phyloP scores from a whole-genome alignment of 2,329 filamentous ascomycete genomes.

The Aspergillus sp. region DNA sequence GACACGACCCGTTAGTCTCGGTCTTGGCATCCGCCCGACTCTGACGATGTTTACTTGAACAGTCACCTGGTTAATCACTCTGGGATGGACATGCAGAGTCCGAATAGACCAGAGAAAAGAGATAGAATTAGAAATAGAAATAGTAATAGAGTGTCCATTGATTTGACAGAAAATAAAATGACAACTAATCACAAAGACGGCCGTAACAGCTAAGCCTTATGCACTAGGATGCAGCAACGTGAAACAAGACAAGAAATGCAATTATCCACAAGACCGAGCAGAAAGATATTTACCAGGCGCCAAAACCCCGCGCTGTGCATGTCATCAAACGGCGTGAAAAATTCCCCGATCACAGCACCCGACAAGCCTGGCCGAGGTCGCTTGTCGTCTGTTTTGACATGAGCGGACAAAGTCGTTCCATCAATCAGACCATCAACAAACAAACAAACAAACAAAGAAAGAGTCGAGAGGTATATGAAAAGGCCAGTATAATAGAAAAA shows the following conservation, averaged over 20 bases:
- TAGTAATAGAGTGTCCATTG: no score
- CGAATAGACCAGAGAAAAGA: no score
- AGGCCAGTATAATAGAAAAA: neutral
- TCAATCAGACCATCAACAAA: conserved; percentile 9
- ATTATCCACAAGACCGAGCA: conserved; percentile 21
- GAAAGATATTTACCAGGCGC: conserved; percentile 35
- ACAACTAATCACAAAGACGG: neutral
- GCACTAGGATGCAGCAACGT: conserved; percentile 15
- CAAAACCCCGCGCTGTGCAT: conserved; percentile 47
- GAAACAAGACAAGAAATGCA: conserved; percentile 17
- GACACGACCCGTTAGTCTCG: conserved; percentile 15
- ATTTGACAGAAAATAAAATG: no score
- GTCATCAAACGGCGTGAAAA: conserved; percentile 24
- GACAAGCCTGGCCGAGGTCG: conserved; percentile 10
- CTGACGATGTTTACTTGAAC: neutral
- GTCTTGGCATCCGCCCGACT: conserved; percentile 17
- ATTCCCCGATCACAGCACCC: conserved; percentile 14
- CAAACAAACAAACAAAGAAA: neutral
- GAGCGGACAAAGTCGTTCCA: conserved; percentile 10
- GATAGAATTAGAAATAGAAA: neutral
- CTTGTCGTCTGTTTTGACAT: conserved; percentile 6
- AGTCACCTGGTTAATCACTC: neutral
- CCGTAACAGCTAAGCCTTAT: conserved; percentile 9
- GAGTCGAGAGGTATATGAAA: neutral
- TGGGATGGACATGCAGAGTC: no score